Evolutionary conservation across 2,329 filamentous ascomycete species (phyloP).

Genomic region (Gliomastix tumulicola): DNA sequence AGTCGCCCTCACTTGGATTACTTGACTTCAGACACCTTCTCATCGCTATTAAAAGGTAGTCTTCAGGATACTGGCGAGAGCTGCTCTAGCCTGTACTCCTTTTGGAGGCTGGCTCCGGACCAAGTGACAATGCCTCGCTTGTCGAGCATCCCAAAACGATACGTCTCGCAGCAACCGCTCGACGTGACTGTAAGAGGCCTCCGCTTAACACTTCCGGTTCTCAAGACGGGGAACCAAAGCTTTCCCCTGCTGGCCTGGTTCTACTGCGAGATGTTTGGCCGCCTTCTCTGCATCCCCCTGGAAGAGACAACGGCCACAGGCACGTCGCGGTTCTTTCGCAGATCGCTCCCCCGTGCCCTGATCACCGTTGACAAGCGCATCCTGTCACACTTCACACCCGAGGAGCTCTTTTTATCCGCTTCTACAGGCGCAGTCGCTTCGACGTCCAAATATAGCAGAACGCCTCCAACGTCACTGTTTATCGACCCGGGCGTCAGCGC

Average conservation of each 20-base stretch:
- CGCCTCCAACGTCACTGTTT: too few relatives aligned
- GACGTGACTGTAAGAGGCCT: not conserved
- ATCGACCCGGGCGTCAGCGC: too few relatives aligned
- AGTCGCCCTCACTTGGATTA: not conserved
- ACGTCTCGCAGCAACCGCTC: not conserved
- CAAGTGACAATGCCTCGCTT: not conserved
- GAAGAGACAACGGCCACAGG: not conserved
- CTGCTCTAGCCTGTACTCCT: too few relatives aligned
- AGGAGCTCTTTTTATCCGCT: too few relatives aligned
- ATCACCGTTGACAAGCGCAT: too few relatives aligned
- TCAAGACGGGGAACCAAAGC: not conserved
- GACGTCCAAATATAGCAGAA: too few relatives aligned
- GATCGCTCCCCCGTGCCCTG: too few relatives aligned
- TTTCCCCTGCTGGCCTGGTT: not conserved
- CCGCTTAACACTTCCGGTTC: not conserved
- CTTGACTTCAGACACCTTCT: not conserved
- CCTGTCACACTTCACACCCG: too few relatives aligned
- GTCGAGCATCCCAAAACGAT: not conserved
- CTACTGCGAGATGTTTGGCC: not conserved
- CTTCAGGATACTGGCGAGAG: too few relatives aligned
- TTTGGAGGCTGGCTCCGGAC: too few relatives aligned
- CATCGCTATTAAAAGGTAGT: not conserved
- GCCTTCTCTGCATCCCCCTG: not conserved
- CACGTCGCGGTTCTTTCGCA: not conserved
- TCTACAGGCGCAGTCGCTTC: too few relatives aligned